A percentile compares a stretch with the other conserved stretches of the same genome.
phyloP scores from a whole-genome alignment of 306 rosid species.

The Vigna reflexopilosa region DNA sequence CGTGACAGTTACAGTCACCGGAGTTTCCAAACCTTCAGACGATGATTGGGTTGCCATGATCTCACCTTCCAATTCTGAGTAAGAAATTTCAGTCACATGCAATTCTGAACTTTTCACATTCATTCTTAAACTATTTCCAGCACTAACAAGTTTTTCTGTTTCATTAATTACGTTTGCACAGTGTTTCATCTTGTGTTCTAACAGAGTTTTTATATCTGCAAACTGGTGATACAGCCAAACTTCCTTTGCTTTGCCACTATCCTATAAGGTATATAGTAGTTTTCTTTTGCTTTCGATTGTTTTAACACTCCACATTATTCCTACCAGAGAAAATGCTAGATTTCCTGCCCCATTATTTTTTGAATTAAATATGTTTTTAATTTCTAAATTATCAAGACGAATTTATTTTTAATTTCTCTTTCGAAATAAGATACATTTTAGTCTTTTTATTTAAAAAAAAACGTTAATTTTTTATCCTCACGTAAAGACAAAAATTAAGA shows the following conservation, averaged over 20 bases:
- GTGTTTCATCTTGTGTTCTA: slow-evolving; percentile 52
- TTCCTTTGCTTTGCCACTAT: slow-evolving; percentile 91
- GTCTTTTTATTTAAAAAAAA: too few species aligned
- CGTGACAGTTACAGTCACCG: slow-evolving; percentile 62
- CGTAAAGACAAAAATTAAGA: too few species aligned
- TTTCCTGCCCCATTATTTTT: too few species aligned
- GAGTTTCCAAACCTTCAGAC: slow-evolving; percentile 56
- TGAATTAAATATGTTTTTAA: too few species aligned
- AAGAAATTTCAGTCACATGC: slow-evolving; percentile 25
- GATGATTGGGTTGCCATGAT: slow-evolving; percentile 85
- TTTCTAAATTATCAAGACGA: too few species aligned
- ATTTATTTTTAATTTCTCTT: too few species aligned
- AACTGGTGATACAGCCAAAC: slow-evolving; percentile 73
- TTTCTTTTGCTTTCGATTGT: not conserved
- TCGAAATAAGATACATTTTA: too few species aligned
- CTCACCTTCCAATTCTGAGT: slow-evolving; percentile 76
- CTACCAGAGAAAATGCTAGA: too few species aligned
- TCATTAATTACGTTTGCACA: slow-evolving; percentile 40
- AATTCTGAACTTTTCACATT: too few species aligned
- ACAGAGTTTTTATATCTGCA: slow-evolving; percentile 51
- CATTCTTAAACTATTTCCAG: too few species aligned
- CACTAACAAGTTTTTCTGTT: not conserved
- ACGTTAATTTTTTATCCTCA: too few species aligned
- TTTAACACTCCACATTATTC: too few species aligned
- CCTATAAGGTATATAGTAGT: slow-evolving; percentile 78